A percentile compares a stretch with the other conserved stretches of the same genome.
These are phyloP conservation scores for Cryphonectria japonica DNA, from an alignment of 2,329 filamentous ascomycete genomes.

Conservation along the genomic window DNA sequence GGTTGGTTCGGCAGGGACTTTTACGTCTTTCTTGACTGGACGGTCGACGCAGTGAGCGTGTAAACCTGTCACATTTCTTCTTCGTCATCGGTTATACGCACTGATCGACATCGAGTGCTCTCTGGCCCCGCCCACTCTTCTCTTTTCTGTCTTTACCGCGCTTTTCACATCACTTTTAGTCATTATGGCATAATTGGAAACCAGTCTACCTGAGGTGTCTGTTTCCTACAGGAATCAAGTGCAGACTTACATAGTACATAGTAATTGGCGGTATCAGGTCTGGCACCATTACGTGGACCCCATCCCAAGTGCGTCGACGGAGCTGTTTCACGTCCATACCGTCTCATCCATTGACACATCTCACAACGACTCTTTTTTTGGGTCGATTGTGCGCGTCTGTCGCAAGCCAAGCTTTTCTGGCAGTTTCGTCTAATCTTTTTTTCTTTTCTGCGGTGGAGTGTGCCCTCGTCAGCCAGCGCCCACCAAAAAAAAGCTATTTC, in stretches of 20 bases:
- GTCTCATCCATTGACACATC: too few relatives aligned
- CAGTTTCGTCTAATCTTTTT: neutral
- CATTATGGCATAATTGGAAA: neutral
- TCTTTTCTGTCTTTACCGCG: neutral
- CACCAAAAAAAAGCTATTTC: neutral
- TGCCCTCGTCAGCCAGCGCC: neutral
- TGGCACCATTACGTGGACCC: neutral
- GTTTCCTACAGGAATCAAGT: too few relatives aligned
- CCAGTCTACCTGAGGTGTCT: too few relatives aligned
- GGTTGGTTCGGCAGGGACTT: neutral
- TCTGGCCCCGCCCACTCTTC: neutral
- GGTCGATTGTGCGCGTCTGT: too few relatives aligned
- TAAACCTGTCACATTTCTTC: neutral
- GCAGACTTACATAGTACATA: too few relatives aligned
- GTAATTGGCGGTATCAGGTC: too few relatives aligned
- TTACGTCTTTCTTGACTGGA: neutral
- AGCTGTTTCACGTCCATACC: too few relatives aligned
- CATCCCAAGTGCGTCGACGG: too few relatives aligned
- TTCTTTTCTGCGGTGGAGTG: neutral
- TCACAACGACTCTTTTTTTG: neutral
- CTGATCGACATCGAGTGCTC: neutral
- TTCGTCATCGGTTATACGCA: neutral
- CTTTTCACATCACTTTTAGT: neutral
- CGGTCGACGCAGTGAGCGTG: too few relatives aligned
- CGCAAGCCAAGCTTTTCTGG: neutral